Base-by-base conservation (phyloP, 306 rosid species). In the Astragalus glycyphyllos region DNA sequence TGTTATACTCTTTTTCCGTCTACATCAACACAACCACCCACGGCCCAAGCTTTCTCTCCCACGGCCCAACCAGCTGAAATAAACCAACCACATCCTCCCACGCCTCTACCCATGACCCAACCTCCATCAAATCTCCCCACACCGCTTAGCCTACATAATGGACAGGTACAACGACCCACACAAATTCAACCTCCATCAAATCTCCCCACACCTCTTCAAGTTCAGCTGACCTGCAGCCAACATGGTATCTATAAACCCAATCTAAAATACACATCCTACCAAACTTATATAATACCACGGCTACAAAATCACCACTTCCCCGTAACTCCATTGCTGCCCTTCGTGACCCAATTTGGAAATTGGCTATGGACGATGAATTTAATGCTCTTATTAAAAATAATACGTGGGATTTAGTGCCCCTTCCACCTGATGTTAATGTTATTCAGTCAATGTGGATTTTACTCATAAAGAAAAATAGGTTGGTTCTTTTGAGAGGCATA, bases 281-380 rank as follows among this genome's bases (percentile, higher is more conserved):
- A 48, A 8, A 8, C 23, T 14, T 4, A 49, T 4, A 49, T 15
- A 5, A 49, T 49, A 49, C 55, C 16, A 49, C 23, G 9, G 10
- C 4, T 49, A 49, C 26, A 2, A 49, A 8, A 49, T 49, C 55
- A 49, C 26, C 55, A 14, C 17, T 49, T 49, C 9, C 10, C 2
- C 26, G 16, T 14, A 49, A 49, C 26, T 23, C 55, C 17, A 0
- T 49, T 49, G 17, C 10, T 49, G 10, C 26, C 55, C 55, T 49
- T 14, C 26, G 55, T 7, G 23, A 49, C 26, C 55, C 26, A 4
- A 49, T 14, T 49, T 49, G 55, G 55, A 49, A 49, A 49, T 13
- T 49, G 26, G 23, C 26, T 49, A 49, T 49, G 55, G 23, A 49
- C 14, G 55, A 49, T 49, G 55, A 49, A 49, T 49, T 49, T 49